phyloP scores from a whole-genome alignment of 2,329 filamentous ascomycete genomes.

The Chaetomium sp. region DNA sequence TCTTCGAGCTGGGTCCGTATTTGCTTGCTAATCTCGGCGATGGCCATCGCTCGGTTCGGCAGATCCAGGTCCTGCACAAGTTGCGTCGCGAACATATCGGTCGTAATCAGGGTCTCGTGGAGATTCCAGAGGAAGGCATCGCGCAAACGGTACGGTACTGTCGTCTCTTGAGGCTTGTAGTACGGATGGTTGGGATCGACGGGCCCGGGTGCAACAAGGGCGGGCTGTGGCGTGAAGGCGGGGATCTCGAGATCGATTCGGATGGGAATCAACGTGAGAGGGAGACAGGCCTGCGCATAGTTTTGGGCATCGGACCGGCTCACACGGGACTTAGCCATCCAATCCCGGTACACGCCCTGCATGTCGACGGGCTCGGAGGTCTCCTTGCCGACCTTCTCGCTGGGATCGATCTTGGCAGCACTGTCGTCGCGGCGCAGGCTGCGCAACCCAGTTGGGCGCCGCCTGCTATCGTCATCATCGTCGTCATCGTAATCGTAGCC shows the following conservation, averaged over 20 bases:
- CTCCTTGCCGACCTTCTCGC: conserved; percentile 79
- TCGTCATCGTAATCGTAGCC: conserved; percentile 75
- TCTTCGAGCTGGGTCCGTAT: conserved; percentile 94
- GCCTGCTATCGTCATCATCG: conserved; percentile 67
- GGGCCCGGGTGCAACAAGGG: conserved; percentile 58
- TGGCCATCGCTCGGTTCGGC: conserved; percentile 63
- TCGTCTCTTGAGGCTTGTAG: conserved; percentile 72
- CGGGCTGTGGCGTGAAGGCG: conserved; percentile 60
- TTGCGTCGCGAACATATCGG: conserved; percentile 87
- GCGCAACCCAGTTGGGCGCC: conserved; percentile 76
- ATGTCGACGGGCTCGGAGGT: conserved; percentile 70
- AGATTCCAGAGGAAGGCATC: conserved; percentile 98
- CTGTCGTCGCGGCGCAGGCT: conserved; percentile 74
- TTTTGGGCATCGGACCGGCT: conserved; percentile 54
- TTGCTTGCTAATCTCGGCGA: conserved; percentile 81
- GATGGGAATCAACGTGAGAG: conserved; percentile 87
- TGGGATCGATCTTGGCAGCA: conserved; percentile 54
- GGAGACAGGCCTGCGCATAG: conserved; percentile 64
- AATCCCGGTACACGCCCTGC: conserved; percentile 89
- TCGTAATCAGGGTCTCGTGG: conserved; percentile 88
- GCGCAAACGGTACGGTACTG: conserved; percentile 79
- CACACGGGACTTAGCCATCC: conserved; percentile 71
- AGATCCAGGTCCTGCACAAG: conserved; percentile 92
- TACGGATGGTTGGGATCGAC: conserved; percentile 69
- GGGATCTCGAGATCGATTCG: conserved; percentile 92